Evolutionary conservation across 768 basidiomycete genomes (phyloP).

Genomic region (Hypholoma fasciculare): DNA sequence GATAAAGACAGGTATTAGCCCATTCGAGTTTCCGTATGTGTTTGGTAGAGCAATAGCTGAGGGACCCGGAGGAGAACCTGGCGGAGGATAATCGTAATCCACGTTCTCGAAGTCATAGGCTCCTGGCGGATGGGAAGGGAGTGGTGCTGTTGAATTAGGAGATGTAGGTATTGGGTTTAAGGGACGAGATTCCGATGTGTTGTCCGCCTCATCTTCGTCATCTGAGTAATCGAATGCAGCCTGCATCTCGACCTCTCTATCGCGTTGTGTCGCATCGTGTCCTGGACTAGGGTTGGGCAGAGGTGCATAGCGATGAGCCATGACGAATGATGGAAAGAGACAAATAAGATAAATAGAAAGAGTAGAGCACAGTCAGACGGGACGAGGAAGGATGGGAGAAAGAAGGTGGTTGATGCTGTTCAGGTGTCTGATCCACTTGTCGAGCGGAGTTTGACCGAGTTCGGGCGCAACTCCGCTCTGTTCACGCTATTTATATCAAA

Average conservation of each 20-base stretch:
- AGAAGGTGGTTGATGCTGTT: not conserved
- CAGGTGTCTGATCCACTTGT: not conserved
- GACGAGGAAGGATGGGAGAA: constrained; percentile 12
- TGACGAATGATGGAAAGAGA: constrained; percentile 16
- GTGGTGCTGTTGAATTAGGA: constrained; percentile 19
- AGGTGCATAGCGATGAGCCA: constrained; percentile 68
- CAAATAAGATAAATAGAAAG: constrained; percentile 6
- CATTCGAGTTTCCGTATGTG: constrained; percentile 74
- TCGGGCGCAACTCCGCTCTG: constrained; percentile 6
- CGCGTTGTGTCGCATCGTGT: constrained; percentile 42
- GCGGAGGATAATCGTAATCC: constrained; percentile 82
- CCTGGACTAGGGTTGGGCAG: constrained; percentile 58
- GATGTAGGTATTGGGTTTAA: constrained; percentile 43
- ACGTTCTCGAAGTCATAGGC: constrained; percentile 80
- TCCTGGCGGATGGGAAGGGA: constrained; percentile 32
- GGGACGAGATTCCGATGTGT: constrained; percentile 53
- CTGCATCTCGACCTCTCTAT: constrained; percentile 63
- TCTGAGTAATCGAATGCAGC: constrained; percentile 86
- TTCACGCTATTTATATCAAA: no score
- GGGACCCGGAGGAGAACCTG: constrained; percentile 74
- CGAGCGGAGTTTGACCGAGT: constrained; percentile 6
- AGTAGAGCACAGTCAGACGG: constrained; percentile 8
- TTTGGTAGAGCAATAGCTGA: constrained; percentile 69
- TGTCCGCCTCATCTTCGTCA: constrained; percentile 60
- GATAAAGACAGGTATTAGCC: constrained; percentile 55